Conservation (phyloP, 495 filamentous ascomycete species). For the Pseudoneurospora amorphoporcata region DNA sequence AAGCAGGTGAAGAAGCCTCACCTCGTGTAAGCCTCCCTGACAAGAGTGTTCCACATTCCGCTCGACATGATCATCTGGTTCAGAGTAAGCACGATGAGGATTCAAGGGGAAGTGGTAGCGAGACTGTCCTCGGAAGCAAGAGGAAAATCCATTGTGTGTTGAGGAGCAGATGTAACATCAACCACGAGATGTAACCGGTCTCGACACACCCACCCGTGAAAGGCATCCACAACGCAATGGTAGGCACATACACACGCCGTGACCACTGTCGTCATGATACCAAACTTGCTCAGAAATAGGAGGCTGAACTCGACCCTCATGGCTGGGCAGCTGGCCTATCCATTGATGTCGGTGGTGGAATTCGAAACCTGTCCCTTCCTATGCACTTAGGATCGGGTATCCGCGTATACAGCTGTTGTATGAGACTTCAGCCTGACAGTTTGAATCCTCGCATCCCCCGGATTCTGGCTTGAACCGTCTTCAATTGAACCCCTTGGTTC, state of each 20-base stretch:
- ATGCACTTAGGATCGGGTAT: neutral
- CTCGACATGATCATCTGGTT: neutral
- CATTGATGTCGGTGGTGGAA: neutral
- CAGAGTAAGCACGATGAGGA: neutral
- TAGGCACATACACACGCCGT: neutral
- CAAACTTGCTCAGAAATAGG: constrained; percentile 1
- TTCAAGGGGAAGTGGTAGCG: neutral
- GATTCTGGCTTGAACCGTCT: neutral
- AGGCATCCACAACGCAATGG: neutral
- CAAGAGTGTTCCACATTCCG: neutral
- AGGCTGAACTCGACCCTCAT: constrained; percentile 8
- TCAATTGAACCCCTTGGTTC: neutral
- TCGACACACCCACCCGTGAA: neutral
- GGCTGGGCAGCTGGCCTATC: neutral
- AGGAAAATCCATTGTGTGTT: neutral
- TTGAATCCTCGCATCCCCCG: neutral
- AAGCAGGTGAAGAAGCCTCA: neutral
- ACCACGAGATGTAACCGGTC: constrained; percentile 4
- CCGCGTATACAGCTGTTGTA: constrained; percentile 1
- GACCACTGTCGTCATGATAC: constrained; percentile 2
- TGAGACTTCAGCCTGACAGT: neutral
- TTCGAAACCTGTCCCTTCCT: neutral
- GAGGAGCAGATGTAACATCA: neutral
- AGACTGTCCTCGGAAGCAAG: neutral
- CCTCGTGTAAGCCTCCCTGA: neutral